A percentile compares a stretch with the other conserved stretches of the same genome.
These are phyloP conservation scores for Madurella mycetomatis DNA, from an alignment of 2,329 filamentous ascomycete genomes.

Conservation along the genomic window DNA sequence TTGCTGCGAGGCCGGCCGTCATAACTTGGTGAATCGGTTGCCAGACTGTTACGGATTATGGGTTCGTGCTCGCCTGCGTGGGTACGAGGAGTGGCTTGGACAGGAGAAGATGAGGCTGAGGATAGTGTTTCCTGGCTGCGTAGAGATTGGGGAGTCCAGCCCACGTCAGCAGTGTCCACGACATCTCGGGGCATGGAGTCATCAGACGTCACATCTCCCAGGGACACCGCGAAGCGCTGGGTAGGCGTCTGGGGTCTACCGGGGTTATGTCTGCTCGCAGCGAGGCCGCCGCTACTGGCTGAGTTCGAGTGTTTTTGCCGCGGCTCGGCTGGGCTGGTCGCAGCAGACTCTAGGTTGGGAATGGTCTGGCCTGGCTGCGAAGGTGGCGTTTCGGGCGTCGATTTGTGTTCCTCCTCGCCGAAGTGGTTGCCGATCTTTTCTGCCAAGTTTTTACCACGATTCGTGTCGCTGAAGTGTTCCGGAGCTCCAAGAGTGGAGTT, in stretches of 20 bases:
- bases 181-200: conserved; percentile 29
- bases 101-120: conserved; percentile 31
- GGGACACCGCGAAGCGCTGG: background rate
- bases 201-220: conserved; percentile 18
- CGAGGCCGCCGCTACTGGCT: conserved; percentile 24
- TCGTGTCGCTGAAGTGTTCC: background rate
- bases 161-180: conserved; percentile 28
- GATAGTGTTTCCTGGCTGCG: conserved; percentile 35
- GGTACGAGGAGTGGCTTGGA: conserved; percentile 18
- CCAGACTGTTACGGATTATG: conserved; percentile 31
- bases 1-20: conserved; percentile 20
- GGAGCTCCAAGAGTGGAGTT: background rate
- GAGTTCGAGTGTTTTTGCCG: conserved; percentile 14
- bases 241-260: conserved; percentile 20
- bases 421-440: conserved; percentile 10
- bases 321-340: conserved; percentile 20
- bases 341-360: conserved; percentile 8
- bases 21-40: conserved; percentile 14
- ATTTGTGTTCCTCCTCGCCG: background rate
- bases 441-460: background rate
- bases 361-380: conserved; percentile 8
- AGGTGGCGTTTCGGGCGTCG: background rate
- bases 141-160: conserved; percentile 33
- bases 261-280: conserved; percentile 28
- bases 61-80: conserved; percentile 31